Conservation (phyloP, 1,139 yeast genomes). For the Spathaspora sp. region DNA sequence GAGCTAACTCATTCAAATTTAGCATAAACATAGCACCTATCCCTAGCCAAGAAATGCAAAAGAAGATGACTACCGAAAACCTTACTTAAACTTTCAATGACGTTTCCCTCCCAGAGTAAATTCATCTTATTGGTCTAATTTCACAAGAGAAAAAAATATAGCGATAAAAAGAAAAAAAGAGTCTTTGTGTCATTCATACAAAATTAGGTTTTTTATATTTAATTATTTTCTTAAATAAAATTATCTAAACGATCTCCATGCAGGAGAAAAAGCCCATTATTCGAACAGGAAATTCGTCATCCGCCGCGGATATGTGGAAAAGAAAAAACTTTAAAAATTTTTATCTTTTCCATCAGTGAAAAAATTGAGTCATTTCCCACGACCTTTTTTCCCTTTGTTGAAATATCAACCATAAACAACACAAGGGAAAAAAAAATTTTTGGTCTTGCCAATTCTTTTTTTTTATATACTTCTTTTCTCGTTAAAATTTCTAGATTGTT, state of each 20-base stretch:
- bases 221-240: background rate
- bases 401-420: slow-evolving; percentile 3
- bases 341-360: slow-evolving; percentile 38
- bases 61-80: too few species aligned
- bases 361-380: slow-evolving; percentile 3
- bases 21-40: too few species aligned
- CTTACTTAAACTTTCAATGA: too few species aligned
- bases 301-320: background rate
- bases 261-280: too few species aligned
- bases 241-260: background rate
- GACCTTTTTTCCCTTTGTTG: slow-evolving; percentile 5
- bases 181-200: background rate
- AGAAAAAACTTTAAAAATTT: slow-evolving; percentile 19
- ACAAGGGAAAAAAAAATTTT: background rate
- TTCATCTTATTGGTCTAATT: too few species aligned
- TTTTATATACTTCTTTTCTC: background rate
- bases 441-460: background rate
- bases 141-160: too few species aligned
- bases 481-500: background rate
- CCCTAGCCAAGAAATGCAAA: too few species aligned
- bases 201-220: background rate
- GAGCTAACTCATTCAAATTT: too few species aligned
- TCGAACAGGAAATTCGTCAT: background rate
- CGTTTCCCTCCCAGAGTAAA: too few species aligned
- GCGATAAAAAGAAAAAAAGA: too few species aligned